Base-by-base conservation (phyloP, 768 basidiomycete genomes). In the Pisolithus sp. region DNA sequence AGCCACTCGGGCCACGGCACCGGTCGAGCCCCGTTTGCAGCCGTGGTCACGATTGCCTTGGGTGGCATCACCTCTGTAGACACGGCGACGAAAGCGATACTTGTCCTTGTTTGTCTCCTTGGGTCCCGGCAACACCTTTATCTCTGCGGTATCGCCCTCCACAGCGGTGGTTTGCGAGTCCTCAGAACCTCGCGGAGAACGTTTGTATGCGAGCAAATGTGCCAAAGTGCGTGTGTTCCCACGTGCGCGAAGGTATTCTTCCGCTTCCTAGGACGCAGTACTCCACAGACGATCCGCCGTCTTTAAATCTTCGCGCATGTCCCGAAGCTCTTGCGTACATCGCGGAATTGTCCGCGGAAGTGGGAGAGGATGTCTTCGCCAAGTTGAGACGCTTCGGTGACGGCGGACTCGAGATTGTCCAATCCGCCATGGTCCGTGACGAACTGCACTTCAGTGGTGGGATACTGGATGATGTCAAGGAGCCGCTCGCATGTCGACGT, bases 281-380 rank as follows among this genome's bases (percentile, higher is more conserved):
- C n/a, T n/a, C n/a, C n/a, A n/a, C n/a, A n/a, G n/a, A n/a, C n/a
- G n/a, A n/a, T n/a, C n/a, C n/a, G n/a, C n/a, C n/a, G n/a, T n/a
- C n/a, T n/a, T n/a, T n/a, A n/a, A n/a, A n/a, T 67, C 72, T 42
- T 63, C 70, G 46, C 77, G 75, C 39, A 79, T 70, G 34, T 71
- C 72, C 31, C 73, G 66, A 4, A 86, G 64, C 46, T 81, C 79
- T 50, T 71, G 73, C 38, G 68, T 61, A 73, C 74, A 42, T 83
- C 82, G 9, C 79, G 72, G 6, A 81, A 67, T 45, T 79, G 78
- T 3, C 72, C 67, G 37, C 76, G 79, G 65, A 82, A 80, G 44
- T 79, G 73, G 1, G 70, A 59, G 46, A 83, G 64, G 34, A 85
- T 68, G 4, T 71, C 65, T 23, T 73, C 62, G 30, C 75, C 73